Evolutionary conservation across 768 basidiomycete genomes (phyloP).

Genomic region (Russula foetens): DNA sequence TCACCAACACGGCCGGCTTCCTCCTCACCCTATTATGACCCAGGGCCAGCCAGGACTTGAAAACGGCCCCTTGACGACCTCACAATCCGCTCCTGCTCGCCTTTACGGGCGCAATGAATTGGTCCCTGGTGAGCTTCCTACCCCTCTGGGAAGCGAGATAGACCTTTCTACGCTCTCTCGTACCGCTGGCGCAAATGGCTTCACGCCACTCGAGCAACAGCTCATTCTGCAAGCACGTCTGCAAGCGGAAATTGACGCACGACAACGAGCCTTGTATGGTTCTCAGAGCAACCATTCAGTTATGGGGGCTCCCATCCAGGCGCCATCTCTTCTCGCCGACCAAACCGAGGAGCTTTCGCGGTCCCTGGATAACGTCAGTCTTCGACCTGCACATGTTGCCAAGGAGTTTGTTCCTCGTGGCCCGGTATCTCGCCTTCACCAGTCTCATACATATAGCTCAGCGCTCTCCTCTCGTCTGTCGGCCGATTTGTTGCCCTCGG

Average conservation of each 20-base stretch:
- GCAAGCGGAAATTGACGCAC: constrained; percentile 18
- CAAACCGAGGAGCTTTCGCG: constrained; percentile 8
- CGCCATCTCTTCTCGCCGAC: not conserved
- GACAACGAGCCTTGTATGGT: constrained; percentile 8
- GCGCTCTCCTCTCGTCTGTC: constrained; percentile 4
- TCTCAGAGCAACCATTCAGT: constrained; percentile 4
- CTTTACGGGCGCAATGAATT: constrained; percentile 5
- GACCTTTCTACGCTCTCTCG: constrained; percentile 17
- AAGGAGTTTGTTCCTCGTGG: constrained; percentile 21
- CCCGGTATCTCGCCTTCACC: constrained; percentile 2
- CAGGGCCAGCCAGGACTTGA: constrained; percentile 2
- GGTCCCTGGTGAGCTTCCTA: not conserved
- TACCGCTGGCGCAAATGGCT: constrained; percentile 13
- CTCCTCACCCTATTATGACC: constrained; percentile 18
- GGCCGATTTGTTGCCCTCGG: constrained; percentile 1
- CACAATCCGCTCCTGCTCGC: constrained; percentile 7
- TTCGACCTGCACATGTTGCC: constrained; percentile 8
- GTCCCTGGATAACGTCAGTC: constrained; percentile 12
- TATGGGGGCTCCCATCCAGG: not conserved
- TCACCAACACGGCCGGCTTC: constrained; percentile 12
- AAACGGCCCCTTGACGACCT: not conserved
- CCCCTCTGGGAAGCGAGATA: constrained; percentile 15
- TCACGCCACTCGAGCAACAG: constrained; percentile 21
- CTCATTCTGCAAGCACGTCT: constrained; percentile 19
- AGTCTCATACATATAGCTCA: not conserved